These are phyloP conservation scores for Fusarium concolor DNA, from an alignment of 2,329 filamentous ascomycete species.

Conservation along the genomic window DNA sequence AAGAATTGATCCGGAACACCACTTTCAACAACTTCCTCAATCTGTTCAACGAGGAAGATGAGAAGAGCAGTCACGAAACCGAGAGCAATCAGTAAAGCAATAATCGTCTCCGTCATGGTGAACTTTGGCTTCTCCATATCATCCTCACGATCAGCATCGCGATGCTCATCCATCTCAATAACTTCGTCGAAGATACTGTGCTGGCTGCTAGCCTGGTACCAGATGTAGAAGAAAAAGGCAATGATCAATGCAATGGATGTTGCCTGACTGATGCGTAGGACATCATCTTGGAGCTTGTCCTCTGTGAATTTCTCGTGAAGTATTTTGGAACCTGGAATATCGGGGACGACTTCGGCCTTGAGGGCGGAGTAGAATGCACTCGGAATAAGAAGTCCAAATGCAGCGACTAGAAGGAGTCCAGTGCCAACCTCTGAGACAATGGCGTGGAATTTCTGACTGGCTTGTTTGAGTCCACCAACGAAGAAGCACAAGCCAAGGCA, in stretches of 20 bases:
- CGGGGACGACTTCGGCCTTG: slow-evolving; percentile 44
- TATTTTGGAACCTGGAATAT: slow-evolving; percentile 36
- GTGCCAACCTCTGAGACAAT: slow-evolving; percentile 76
- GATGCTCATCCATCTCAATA: slow-evolving; percentile 60
- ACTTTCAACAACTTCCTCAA: slow-evolving; percentile 60
- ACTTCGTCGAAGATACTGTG: slow-evolving; percentile 72
- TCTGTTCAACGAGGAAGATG: slow-evolving; percentile 74
- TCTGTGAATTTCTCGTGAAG: slow-evolving; percentile 48
- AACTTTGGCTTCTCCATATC: slow-evolving; percentile 71
- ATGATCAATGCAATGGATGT: slow-evolving; percentile 71
- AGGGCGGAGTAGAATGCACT: slow-evolving; percentile 53
- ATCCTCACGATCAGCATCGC: slow-evolving; percentile 67
- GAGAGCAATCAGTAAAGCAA: slow-evolving; percentile 68
- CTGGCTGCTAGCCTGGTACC: slow-evolving; percentile 73
- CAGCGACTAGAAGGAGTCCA: slow-evolving; percentile 72
- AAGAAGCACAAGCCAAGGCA: slow-evolving; percentile 77
- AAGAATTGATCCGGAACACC: slow-evolving; percentile 51
- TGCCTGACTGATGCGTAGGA: slow-evolving; percentile 70
- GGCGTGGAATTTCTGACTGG: slow-evolving; percentile 71
- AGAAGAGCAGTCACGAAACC: slow-evolving; percentile 73
- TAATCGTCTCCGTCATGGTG: slow-evolving; percentile 72
- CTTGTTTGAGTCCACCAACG: slow-evolving; percentile 69
- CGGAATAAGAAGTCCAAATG: slow-evolving; percentile 51
- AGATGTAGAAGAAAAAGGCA: slow-evolving; percentile 67
- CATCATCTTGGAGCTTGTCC: slow-evolving; percentile 57